Percentiles rank a stretch among this genome's conserved stretches.
Evolutionary conservation across 345 rosid genomes (phyloP).

Genomic region (Eucalyptus urophylla): DNA sequence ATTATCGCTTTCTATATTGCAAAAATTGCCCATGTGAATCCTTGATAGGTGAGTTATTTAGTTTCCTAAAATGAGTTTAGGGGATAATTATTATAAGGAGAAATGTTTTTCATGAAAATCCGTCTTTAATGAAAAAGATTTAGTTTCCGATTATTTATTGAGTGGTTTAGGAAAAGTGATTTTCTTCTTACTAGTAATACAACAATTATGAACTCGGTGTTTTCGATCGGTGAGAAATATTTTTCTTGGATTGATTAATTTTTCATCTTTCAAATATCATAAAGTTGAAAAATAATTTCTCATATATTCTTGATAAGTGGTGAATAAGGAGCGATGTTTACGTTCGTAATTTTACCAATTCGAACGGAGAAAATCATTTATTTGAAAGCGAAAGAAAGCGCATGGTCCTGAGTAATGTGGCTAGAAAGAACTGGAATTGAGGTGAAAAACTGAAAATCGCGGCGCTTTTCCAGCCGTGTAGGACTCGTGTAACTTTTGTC

Average conservation of each 20-base stretch:
- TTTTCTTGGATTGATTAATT: accelerated
- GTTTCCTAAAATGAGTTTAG: background rate
- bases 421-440: background rate
- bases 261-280: background rate
- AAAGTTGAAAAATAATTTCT: background rate
- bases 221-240: accelerated
- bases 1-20: background rate
- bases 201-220: accelerated
- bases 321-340: background rate
- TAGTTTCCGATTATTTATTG: background rate
- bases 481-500: background rate
- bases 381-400: background rate
- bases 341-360: background rate
- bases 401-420: background rate
- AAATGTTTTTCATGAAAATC: background rate
- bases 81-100: background rate
- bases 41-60: background rate
- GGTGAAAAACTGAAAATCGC: background rate
- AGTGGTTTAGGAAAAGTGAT: background rate
- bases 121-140: background rate
- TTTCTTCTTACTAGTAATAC: background rate
- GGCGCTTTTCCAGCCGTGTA: background rate
- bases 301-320: accelerated
- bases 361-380: background rate
- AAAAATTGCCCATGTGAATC: background rate